Evolutionary conservation across 2,329 filamentous ascomycete genomes (phyloP), one percentile per base, ranked within the genome.

Genomic region (Ilyonectria mors-panacis): DNA sequence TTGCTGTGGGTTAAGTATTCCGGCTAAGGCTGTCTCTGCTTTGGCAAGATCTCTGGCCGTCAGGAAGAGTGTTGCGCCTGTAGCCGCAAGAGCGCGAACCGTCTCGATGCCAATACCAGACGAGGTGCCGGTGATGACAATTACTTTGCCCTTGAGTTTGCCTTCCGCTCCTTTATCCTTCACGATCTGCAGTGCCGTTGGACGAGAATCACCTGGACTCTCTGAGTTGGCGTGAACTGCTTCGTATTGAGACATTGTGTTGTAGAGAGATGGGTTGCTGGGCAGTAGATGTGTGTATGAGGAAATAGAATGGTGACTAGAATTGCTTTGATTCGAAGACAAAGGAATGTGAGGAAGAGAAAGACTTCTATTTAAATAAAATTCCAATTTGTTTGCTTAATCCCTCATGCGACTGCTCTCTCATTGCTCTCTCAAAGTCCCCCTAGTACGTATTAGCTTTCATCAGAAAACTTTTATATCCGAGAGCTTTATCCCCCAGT

Each of bases 101-200:
- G 80, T 83, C 64, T 81, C 80, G 45, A 80, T 71, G 7, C 81
- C 81, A 21, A 82, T 74, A 2, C 81, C 81, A 1, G 78, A 78
- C 4, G 80, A 80, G 50, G 71, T 73, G n/a, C 81, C 81, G 3
- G 81, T 82, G 59, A 83, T 66, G 33, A 84, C 69, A 50, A 81
- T 72, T 26, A 79, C 75, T 68, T 81, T 82, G 59, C 76, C 80
- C 7, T 50, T 39, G 9, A 79, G 70, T 33, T 74, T 73, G 45
- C 63, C 69, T 7, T 70, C 53, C 4, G 76, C 51, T 10, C 63
- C 67, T 59, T 78, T 73, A 56, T 81, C 77, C 30, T 78, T 55
- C 57, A 82, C 66, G 55, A 81, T 77, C 58, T 81, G 76, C 2
- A 78, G 53, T 3, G 77, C 77, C 0, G 77, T 80, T 6, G 77